Percentiles rank a stretch among this genome's conserved stretches.
These are phyloP conservation scores for Lithohypha guttulata DNA, from an alignment of 2,329 filamentous ascomycete genomes.

Conservation along the genomic window DNA sequence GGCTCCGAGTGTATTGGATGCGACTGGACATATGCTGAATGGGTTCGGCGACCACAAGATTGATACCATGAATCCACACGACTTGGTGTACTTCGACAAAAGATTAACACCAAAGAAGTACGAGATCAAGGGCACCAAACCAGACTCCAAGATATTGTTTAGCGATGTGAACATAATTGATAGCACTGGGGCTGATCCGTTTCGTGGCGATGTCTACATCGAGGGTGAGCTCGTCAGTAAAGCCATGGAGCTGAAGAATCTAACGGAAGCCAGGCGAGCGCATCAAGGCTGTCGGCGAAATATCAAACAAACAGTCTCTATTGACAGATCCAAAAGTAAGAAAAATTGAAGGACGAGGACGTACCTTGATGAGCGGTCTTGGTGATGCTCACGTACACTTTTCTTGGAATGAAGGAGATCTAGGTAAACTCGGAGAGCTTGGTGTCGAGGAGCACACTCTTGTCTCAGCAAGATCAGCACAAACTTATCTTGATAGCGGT, in stretches of 20 bases:
- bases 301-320: constrained; percentile 25
- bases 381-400: constrained; percentile 42
- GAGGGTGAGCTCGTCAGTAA: too few relatives aligned
- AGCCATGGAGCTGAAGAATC: too few relatives aligned
- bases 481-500: constrained; percentile 38
- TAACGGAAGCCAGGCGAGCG: too few relatives aligned
- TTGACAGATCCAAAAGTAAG: constrained; percentile 26
- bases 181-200: constrained; percentile 29
- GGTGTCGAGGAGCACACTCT: constrained; percentile 40
- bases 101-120: constrained; percentile 27
- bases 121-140: constrained; percentile 27
- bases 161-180: constrained; percentile 33
- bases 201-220: constrained; percentile 32
- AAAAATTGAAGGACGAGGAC: constrained; percentile 30
- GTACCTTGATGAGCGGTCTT: constrained; percentile 41
- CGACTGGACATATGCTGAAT: constrained; percentile 5
- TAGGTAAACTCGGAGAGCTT: constrained; percentile 33
- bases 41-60: constrained; percentile 7
- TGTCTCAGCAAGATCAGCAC: constrained; percentile 33
- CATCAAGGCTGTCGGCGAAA: constrained; percentile 27
- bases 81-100: constrained; percentile 24
- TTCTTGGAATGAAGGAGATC: constrained; percentile 38
- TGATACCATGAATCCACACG: constrained; percentile 8
- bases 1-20: constrained; percentile 5
- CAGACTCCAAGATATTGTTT: constrained; percentile 28